A percentile compares a stretch with the other conserved stretches of the same genome.
These are phyloP conservation scores for Botrytis galanthina DNA, from an alignment of 2,329 filamentous ascomycete genomes.

Conservation along the genomic window DNA sequence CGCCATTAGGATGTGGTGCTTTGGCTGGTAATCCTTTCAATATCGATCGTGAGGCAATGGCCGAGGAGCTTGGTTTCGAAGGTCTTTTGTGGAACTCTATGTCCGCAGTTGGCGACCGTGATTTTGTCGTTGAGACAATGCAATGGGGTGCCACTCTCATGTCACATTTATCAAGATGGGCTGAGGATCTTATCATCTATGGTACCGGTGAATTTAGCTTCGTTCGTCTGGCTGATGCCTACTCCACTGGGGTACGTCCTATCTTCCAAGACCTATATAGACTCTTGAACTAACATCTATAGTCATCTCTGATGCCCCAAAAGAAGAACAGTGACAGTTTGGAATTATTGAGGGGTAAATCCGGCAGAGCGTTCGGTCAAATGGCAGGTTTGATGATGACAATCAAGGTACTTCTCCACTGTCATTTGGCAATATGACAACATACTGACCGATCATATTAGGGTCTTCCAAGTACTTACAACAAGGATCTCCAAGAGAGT, in stretches of 20 bases:
- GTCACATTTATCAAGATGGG: constrained; percentile 73
- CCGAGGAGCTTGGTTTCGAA: constrained; percentile 77
- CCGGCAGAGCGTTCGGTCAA: constrained; percentile 73
- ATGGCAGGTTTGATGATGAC: constrained; percentile 76
- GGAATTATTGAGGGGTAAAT: constrained; percentile 73
- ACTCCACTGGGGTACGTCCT: constrained; percentile 59
- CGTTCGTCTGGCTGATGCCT: constrained; percentile 73
- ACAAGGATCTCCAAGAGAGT: constrained; percentile 62
- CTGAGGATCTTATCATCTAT: constrained; percentile 85
- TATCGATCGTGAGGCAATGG: constrained; percentile 77
- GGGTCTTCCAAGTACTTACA: constrained; percentile 56
- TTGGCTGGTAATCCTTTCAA: constrained; percentile 79
- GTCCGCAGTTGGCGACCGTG: constrained; percentile 60
- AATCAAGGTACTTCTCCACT: constrained; percentile 41
- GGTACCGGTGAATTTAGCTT: constrained; percentile 68
- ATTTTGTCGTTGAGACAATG: constrained; percentile 80
- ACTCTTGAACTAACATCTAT: constrained; percentile 15
- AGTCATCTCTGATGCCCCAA: constrained; percentile 44
- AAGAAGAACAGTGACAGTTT: constrained; percentile 81
- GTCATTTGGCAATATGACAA: not conserved
- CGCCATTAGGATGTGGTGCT: constrained; percentile 46
- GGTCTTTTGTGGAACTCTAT: constrained; percentile 74
- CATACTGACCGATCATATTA: constrained; percentile 38
- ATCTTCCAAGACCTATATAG: not conserved
- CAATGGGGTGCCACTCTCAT: constrained; percentile 78